Conservation (phyloP, 2,329 filamentous ascomycete species). For the Fusarium paranaense region DNA sequence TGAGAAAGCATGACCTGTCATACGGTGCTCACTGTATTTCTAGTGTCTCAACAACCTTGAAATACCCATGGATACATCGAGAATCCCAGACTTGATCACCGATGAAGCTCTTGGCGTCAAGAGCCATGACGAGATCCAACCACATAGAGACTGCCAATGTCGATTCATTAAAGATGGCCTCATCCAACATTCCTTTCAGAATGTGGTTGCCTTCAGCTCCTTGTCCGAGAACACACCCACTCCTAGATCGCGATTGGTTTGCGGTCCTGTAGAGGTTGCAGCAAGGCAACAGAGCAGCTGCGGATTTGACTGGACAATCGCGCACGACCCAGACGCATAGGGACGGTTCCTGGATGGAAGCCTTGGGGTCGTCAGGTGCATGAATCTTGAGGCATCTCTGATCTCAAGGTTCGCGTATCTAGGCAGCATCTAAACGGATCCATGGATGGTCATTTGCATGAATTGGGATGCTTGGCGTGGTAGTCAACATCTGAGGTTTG, state of each 20-base stretch:
- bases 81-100: background rate
- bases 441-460: background rate
- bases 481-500: background rate
- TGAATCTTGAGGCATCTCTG: background rate
- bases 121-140: background rate
- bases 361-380: background rate
- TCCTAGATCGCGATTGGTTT: background rate
- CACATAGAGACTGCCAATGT: background rate
- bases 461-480: background rate
- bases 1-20: background rate
- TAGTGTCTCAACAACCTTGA: background rate
- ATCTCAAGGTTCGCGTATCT: constrained; percentile 7
- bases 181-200: background rate
- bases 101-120: background rate
- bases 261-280: background rate
- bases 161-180: background rate
- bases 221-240: background rate
- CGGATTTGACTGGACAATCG: background rate
- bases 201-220: background rate
- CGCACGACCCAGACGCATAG: background rate
- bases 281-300: background rate
- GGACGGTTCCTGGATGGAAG: background rate
- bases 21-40: background rate
- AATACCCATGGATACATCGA: background rate
- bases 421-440: constrained; percentile 5